Percentiles rank a stretch among this genome's conserved stretches.
These are phyloP conservation scores for Babesia divergens DNA, from an alignment of 169 alveolate species.

Conservation along the genomic window DNA sequence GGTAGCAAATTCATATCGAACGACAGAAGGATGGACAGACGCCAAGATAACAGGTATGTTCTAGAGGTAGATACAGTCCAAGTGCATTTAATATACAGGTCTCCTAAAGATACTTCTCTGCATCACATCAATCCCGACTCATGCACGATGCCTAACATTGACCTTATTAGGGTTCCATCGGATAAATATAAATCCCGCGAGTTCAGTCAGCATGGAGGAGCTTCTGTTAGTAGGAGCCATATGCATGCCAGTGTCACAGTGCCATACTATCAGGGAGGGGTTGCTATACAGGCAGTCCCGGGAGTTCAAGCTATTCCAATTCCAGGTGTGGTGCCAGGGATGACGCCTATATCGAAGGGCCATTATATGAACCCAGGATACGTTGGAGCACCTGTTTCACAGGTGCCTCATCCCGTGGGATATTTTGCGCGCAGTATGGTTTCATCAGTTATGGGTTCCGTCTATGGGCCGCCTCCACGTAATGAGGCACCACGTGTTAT, in stretches of 20 bases:
- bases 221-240: background rate
- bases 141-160: too few relatives aligned
- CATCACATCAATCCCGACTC: too few relatives aligned
- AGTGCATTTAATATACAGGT: too few relatives aligned
- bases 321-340: background rate
- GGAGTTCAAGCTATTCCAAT: background rate
- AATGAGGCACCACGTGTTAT: background rate
- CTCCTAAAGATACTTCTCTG: too few relatives aligned
- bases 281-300: background rate
- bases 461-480: background rate
- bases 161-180: too few relatives aligned
- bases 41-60: too few relatives aligned
- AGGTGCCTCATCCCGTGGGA: background rate
- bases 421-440: background rate
- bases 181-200: too few relatives aligned
- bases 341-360: background rate
- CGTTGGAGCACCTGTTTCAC: conserved; percentile 1
- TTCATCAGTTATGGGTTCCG: background rate
- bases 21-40: too few relatives aligned
- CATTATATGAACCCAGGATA: background rate
- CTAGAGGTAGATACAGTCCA: too few relatives aligned
- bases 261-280: background rate
- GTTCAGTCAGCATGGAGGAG: too few relatives aligned
- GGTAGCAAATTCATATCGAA: too few relatives aligned
- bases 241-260: conserved; percentile 1